Evolutionary conservation across 331 rosid species (phyloP).

Genomic region (Stylosanthes scabra): DNA sequence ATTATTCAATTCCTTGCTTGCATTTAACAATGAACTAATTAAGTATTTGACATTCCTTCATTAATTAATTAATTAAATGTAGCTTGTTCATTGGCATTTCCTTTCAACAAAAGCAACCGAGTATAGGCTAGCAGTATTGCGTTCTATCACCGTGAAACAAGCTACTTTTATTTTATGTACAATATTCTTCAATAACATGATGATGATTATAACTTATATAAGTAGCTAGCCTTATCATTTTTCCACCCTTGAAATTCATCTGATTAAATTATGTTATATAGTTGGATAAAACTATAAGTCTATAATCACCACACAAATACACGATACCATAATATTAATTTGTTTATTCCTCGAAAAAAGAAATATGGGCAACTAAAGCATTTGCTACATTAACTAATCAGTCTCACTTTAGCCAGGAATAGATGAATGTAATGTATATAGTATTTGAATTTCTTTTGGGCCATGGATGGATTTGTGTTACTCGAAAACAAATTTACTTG

Average conservation of each 20-base stretch:
- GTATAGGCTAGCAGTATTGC: not conserved
- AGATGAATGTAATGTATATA: no score
- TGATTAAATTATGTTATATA: not conserved
- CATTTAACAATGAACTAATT: conserved; percentile 4
- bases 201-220: not conserved
- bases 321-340: no score
- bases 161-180: conserved; percentile 20
- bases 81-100: not conserved
- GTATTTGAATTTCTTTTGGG: conserved; percentile 1
- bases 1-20: conserved; percentile 29
- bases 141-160: conserved; percentile 11
- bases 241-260: not conserved
- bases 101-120: conserved; percentile 5
- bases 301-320: no score
- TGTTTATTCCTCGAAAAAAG: no score
- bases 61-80: conserved; percentile 2
- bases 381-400: no score
- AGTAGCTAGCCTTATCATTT: not conserved
- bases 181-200: not conserved
- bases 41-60: not conserved
- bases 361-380: no score
- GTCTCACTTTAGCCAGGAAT: no score
- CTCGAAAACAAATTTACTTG: no score
- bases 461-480: conserved; percentile 24
- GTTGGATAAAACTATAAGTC: no score